Evolutionary conservation across 1,139 yeast genomes (phyloP).

Genomic region (Magnusiomyces suaveolens): DNA sequence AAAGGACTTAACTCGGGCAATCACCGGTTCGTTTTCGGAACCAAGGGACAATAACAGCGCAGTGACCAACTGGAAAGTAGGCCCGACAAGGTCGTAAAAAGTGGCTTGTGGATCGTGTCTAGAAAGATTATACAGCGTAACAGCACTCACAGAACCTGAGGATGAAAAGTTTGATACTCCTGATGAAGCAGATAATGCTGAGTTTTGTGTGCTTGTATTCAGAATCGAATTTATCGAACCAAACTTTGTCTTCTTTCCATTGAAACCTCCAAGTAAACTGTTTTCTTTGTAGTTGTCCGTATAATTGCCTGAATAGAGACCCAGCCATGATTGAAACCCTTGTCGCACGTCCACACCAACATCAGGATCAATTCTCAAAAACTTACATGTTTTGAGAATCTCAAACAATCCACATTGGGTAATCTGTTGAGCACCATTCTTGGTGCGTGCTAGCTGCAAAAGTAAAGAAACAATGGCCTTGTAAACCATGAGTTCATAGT

Average conservation of each 20-base stretch:
- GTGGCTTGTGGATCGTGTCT: constrained; percentile 17
- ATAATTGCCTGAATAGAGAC: not conserved
- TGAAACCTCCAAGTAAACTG: not conserved
- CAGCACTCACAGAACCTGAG: not conserved
- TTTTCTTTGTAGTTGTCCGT: not conserved
- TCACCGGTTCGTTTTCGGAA: constrained; percentile 59
- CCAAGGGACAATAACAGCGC: constrained; percentile 71
- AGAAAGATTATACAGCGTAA: not conserved
- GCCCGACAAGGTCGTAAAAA: constrained; percentile 61
- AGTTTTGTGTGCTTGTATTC: not conserved
- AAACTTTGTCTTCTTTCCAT: not conserved
- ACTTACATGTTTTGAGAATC: constrained; percentile 46
- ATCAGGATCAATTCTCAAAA: constrained; percentile 68
- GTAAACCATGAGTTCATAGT: constrained; percentile 65
- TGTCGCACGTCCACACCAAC: constrained; percentile 47
- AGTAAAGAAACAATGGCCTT: constrained; percentile 62
- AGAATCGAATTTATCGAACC: not conserved
- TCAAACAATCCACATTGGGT: constrained; percentile 62
- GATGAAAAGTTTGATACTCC: not conserved
- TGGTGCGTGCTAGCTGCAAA: constrained; percentile 63
- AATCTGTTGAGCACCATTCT: constrained; percentile 66
- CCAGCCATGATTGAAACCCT: not conserved
- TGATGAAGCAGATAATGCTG: not conserved
- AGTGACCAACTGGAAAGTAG: constrained; percentile 63
- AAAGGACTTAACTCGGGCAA: constrained; percentile 45